phyloP scores from a whole-genome alignment of 169 alveolate genomes.

The Cryptosporidium sp. region DNA sequence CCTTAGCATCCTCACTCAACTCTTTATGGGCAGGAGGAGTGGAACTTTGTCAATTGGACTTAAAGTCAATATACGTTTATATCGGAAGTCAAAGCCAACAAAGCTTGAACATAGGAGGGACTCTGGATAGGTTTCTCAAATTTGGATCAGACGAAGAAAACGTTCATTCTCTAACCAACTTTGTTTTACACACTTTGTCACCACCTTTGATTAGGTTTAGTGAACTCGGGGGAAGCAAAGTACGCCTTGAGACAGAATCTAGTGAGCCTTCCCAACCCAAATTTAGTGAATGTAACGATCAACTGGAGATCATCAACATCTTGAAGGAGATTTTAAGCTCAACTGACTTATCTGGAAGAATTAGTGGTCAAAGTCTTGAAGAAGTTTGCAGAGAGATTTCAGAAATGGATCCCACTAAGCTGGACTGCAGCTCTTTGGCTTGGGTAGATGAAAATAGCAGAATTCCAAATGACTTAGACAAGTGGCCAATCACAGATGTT shows the following conservation, averaged over 20 bases:
- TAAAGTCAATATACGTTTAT: constrained; percentile 24
- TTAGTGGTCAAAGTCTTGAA: not conserved
- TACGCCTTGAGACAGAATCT: not conserved
- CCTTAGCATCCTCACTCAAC: constrained; percentile 16
- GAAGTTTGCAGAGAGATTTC: constrained; percentile 29
- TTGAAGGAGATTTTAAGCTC: not conserved
- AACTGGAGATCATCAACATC: not conserved
- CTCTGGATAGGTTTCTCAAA: not conserved
- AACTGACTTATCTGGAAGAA: not conserved
- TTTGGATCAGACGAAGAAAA: constrained; percentile 8
- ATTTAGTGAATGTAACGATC: constrained; percentile 16
- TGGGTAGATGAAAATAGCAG: constrained; percentile 42
- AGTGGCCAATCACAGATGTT: constrained; percentile 70
- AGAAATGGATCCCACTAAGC: constrained; percentile 29
- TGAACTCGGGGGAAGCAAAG: constrained; percentile 23
- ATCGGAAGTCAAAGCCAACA: constrained; percentile 32
- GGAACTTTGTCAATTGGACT: constrained; percentile 24
- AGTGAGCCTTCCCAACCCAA: not conserved
- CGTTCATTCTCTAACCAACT: constrained; percentile 23
- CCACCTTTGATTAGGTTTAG: constrained; percentile 51
- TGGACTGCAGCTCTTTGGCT: constrained; percentile 51
- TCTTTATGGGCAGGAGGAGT: constrained; percentile 68
- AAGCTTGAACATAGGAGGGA: not conserved
- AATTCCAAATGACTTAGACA: constrained; percentile 43
- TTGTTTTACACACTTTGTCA: constrained; percentile 10